Evolutionary conservation across 2,329 filamentous ascomycete species (phyloP).

Genomic region (Botrytis fabae): DNA sequence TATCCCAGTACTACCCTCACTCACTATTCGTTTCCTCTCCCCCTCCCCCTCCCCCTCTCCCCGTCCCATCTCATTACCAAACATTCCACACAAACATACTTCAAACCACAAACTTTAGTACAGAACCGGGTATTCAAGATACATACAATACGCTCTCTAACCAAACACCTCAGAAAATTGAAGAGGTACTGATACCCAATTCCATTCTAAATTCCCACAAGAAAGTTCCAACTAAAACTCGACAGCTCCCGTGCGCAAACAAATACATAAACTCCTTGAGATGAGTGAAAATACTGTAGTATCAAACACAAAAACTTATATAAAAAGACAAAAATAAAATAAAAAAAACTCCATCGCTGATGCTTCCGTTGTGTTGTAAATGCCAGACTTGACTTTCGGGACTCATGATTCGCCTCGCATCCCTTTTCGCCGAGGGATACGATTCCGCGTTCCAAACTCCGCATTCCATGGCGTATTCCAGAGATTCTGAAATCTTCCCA

Average conservation of each 20-base stretch:
- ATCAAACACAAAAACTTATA: neutral
- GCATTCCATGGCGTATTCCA: conserved; percentile 26
- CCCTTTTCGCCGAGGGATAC: neutral
- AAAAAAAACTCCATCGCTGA: conserved; percentile 35
- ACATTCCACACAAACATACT: neutral
- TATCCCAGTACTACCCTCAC: neutral
- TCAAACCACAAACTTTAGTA: neutral
- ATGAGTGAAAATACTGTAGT: neutral
- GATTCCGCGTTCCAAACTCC: neutral
- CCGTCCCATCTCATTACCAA: neutral
- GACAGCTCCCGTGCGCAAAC: neutral
- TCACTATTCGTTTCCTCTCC: neutral
- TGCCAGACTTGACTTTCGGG: neutral
- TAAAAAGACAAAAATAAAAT: conserved; percentile 2
- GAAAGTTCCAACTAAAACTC: neutral
- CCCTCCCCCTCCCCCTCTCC: neutral
- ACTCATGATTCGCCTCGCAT: neutral
- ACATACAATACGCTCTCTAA: conserved; percentile 1
- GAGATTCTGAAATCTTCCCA: neutral
- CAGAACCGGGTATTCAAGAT: conserved; percentile 13
- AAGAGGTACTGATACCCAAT: neutral
- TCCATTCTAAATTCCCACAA: neutral
- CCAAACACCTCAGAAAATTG: neutral
- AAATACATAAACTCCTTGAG: neutral
- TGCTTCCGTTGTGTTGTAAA: conserved; percentile 26